phyloP scores from a whole-genome alignment of 2,329 filamentous ascomycete genomes.

The Fusarium staphyleae region DNA sequence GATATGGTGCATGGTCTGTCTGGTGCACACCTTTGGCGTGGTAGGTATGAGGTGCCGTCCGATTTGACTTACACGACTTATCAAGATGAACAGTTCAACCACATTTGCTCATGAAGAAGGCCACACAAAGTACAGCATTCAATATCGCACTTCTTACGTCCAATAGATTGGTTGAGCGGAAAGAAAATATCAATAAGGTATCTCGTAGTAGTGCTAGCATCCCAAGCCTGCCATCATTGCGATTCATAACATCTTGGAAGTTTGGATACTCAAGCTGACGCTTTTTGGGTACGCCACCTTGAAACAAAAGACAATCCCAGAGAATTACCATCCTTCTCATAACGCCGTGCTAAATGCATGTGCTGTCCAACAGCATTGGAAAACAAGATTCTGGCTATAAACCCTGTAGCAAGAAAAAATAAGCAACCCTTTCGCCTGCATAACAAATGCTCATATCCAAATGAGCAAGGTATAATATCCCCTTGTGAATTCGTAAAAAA shows the following conservation, averaged over 20 bases:
- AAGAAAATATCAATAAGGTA: constrained; percentile 1
- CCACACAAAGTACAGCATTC: too few species aligned
- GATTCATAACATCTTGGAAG: constrained; percentile 5
- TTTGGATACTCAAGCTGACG: not conserved
- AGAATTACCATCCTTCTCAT: constrained; percentile 23
- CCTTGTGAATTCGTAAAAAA: constrained; percentile 7
- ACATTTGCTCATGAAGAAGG: too few species aligned
- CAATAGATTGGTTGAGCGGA: too few species aligned
- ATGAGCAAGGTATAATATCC: too few species aligned
- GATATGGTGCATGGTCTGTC: too few species aligned
- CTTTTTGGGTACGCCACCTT: constrained; percentile 7
- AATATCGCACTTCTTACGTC: too few species aligned
- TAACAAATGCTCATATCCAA: too few species aligned
- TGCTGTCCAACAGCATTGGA: constrained; percentile 15
- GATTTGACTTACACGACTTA: too few species aligned
- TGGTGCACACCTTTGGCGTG: too few species aligned
- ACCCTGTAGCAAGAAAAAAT: not conserved
- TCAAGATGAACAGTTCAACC: too few species aligned
- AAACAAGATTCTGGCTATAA: constrained; percentile 1
- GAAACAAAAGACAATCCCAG: constrained; percentile 15
- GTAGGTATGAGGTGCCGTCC: too few species aligned
- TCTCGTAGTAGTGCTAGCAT: constrained; percentile 6
- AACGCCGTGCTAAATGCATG: constrained; percentile 39
- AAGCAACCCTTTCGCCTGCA: too few species aligned
- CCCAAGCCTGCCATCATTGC: not conserved